Conservation (phyloP, 257 asterid species). For the Penstemon davidsonii region DNA sequence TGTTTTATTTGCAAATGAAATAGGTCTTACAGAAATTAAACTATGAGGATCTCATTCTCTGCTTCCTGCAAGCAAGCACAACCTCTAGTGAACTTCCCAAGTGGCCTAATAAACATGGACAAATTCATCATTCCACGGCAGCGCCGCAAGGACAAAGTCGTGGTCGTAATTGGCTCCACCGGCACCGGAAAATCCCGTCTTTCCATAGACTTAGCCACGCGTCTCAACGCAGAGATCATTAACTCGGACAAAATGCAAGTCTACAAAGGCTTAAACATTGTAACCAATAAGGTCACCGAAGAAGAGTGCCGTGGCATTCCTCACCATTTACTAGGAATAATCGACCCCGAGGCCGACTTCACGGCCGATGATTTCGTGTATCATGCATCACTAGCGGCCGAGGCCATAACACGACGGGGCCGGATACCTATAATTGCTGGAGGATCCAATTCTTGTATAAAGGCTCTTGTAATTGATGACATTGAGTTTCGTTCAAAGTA, state of each 20-base stretch:
- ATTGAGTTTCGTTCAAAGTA: conserved; percentile 45
- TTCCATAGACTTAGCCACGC: conserved; percentile 70
- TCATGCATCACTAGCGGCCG: conserved; percentile 51
- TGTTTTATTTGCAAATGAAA: conserved; percentile 16
- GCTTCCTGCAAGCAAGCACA: conserved; percentile 37
- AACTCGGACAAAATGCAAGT: conserved; percentile 87
- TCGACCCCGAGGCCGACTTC: conserved; percentile 54
- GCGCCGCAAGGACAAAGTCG: conserved; percentile 68
- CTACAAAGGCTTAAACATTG: conserved; percentile 51
- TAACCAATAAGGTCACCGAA: conserved; percentile 62
- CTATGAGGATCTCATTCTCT: conserved; percentile 39
- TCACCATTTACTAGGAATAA: conserved; percentile 65
- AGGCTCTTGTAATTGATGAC: conserved; percentile 54
- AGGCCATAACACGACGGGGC: conserved; percentile 42
- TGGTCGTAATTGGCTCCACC: conserved; percentile 75
- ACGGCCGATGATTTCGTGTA: conserved; percentile 53
- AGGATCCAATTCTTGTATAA: conserved; percentile 72
- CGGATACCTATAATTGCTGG: conserved; percentile 77
- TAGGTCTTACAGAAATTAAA: not conserved
- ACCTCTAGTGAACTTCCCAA: conserved; percentile 35
- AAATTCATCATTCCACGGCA: conserved; percentile 13
- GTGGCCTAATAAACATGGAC: conserved; percentile 32
- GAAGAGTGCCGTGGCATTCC: conserved; percentile 63
- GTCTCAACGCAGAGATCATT: conserved; percentile 63
- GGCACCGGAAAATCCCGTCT: conserved; percentile 88